These are phyloP conservation scores for Cystobasidium pallidum DNA, from an alignment of 1,284 basidiomycete genomes.

Conservation along the genomic window DNA sequence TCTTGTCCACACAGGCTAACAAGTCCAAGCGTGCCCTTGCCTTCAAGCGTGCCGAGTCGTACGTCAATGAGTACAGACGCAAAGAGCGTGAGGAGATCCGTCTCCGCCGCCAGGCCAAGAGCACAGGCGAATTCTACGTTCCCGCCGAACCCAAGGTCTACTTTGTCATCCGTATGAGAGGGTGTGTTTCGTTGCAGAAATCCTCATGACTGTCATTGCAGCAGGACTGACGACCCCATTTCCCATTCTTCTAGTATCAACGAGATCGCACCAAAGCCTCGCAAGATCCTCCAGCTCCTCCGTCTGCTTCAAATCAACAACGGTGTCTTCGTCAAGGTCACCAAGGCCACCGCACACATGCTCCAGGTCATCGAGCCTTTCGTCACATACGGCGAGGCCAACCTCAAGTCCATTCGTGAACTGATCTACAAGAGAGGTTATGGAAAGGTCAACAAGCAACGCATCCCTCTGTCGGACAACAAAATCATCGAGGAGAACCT, in stretches of 20 bases:
- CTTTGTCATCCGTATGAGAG: slow-evolving; percentile 96
- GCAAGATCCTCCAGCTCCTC: slow-evolving; percentile 98
- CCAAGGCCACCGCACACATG: slow-evolving; percentile 96
- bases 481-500: slow-evolving; percentile 88
- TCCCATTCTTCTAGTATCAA: slow-evolving; percentile 74
- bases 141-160: slow-evolving; percentile 95
- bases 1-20: slow-evolving; percentile 65
- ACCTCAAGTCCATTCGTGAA: slow-evolving; percentile 73
- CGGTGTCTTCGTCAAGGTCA: slow-evolving; percentile 97
- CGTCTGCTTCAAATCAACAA: slow-evolving; percentile 99
- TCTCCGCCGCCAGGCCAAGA: slow-evolving; percentile 88
- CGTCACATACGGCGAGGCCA: slow-evolving; percentile 76
- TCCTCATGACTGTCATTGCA: no score
- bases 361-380: slow-evolving; percentile 96
- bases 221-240: no score
- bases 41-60: slow-evolving; percentile 99
- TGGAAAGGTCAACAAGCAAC: slow-evolving; percentile 97
- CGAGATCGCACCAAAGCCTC: slow-evolving; percentile 98
- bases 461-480: slow-evolving; percentile 94
- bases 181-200: slow-evolving; percentile 63
- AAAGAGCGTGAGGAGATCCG: slow-evolving; percentile 97
- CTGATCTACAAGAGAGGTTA: slow-evolving; percentile 99
- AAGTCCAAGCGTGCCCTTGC: slow-evolving; percentile 93
- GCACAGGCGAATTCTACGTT: slow-evolving; percentile 95
- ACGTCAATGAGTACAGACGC: slow-evolving; percentile 93